Conservation (phyloP, 495 filamentous ascomycete species). For the Beverwykella pulmonaria region DNA sequence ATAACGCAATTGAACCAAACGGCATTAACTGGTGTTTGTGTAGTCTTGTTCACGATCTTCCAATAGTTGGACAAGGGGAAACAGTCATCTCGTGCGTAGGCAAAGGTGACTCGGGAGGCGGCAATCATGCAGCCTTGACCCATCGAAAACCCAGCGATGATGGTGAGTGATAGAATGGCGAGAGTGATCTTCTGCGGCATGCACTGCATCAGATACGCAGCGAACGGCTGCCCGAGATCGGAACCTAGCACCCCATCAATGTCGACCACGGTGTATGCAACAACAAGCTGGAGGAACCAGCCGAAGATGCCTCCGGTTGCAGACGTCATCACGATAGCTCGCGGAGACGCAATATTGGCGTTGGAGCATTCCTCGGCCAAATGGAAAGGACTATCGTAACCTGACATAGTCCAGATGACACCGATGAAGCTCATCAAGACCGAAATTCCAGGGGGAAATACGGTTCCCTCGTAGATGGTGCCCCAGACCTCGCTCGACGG, state of each 20-base stretch:
- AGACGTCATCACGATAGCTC: slow-evolving; percentile 76
- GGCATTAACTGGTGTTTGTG: slow-evolving; percentile 75
- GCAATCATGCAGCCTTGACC: slow-evolving; percentile 84
- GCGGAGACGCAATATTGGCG: slow-evolving; percentile 71
- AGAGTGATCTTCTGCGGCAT: slow-evolving; percentile 68
- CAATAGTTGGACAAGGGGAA: slow-evolving; percentile 64
- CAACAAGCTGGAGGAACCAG: slow-evolving; percentile 76
- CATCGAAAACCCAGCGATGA: slow-evolving; percentile 78
- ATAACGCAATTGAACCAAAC: slow-evolving; percentile 72
- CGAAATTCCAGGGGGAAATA: slow-evolving; percentile 70
- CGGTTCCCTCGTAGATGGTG: slow-evolving; percentile 68
- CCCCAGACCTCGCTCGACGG: slow-evolving; percentile 67
- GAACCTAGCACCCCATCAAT: slow-evolving; percentile 64
- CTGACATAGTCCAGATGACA: slow-evolving; percentile 67
- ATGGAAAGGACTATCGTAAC: slow-evolving; percentile 77
- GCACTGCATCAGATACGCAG: slow-evolving; percentile 71
- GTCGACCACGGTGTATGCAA: slow-evolving; percentile 77
- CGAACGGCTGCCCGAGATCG: slow-evolving; percentile 74
- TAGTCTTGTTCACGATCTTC: slow-evolving; percentile 67
- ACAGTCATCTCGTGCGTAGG: slow-evolving; percentile 77
- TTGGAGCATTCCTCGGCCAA: slow-evolving; percentile 78
- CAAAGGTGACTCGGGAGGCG: slow-evolving; percentile 76
- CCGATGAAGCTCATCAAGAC: slow-evolving; percentile 77
- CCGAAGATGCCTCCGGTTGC: slow-evolving; percentile 69
- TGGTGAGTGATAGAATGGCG: slow-evolving; percentile 68